Percentiles rank a stretch among this genome's conserved stretches.
Evolutionary conservation across 352 stramenopile genomes (phyloP).

Genomic region (Aphanomyces euteiches): DNA sequence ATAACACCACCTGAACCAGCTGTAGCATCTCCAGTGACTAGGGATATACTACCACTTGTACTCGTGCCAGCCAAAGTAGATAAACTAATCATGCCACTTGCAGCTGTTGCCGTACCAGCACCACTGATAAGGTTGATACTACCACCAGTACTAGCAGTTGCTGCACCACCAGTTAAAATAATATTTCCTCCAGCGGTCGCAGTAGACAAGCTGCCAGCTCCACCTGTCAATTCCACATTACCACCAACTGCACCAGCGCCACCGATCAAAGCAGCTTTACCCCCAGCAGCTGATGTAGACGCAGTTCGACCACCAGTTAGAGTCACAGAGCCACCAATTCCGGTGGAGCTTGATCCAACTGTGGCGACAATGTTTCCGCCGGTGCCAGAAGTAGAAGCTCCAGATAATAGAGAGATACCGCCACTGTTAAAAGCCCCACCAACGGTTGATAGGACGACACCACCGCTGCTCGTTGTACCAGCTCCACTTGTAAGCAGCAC

Average conservation of each 20-base stretch:
- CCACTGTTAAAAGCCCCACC: conserved; percentile 46
- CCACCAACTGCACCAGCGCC: conserved; percentile 10
- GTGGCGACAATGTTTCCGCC: conserved; percentile 41
- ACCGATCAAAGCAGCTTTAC: conserved; percentile 1
- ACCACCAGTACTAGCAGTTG: conserved; percentile 8
- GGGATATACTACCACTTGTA: conserved; percentile 35
- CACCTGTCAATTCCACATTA: conserved; percentile 5
- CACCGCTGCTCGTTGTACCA: conserved; percentile 23
- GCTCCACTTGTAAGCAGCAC: conserved; percentile 3
- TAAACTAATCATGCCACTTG: conserved; percentile 40
- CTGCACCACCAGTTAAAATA: conserved; percentile 10
- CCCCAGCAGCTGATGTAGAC: background rate
- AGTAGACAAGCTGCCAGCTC: background rate
- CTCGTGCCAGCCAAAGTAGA: conserved; percentile 33
- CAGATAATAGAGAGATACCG: conserved; percentile 36
- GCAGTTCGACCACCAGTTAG: conserved; percentile 12
- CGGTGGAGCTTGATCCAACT: conserved; percentile 40
- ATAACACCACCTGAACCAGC: conserved; percentile 40
- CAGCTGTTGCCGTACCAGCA: conserved; percentile 19
- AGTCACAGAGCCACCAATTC: conserved; percentile 40
- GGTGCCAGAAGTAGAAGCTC: conserved; percentile 34
- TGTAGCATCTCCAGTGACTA: conserved; percentile 38
- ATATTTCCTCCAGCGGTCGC: conserved; percentile 5
- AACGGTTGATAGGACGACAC: conserved; percentile 4
- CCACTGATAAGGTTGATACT: conserved; percentile 25